These are phyloP conservation scores for Fusarium mangiferae DNA, from an alignment of 2,329 filamentous ascomycete species.

Conservation along the genomic window DNA sequence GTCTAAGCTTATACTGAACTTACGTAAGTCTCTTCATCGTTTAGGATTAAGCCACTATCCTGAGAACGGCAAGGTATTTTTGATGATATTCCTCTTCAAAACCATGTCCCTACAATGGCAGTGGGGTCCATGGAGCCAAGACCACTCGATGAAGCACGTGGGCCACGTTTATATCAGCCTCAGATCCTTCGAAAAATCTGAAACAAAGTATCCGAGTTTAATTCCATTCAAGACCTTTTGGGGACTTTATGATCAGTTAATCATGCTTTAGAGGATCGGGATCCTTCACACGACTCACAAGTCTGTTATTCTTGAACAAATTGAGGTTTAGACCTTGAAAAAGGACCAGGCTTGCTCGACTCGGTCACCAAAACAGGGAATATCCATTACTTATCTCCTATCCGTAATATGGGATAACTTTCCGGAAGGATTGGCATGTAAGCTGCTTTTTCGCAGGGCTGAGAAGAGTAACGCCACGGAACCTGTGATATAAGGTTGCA, in stretches of 20 bases:
- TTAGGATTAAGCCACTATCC: neutral
- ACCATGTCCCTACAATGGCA: neutral
- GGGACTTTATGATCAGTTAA: neutral
- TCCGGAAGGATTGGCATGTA: neutral
- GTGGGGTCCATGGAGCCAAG: neutral
- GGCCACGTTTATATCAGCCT: neutral
- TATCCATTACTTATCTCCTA: accelerated
- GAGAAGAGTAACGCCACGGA: neutral
- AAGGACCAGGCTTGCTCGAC: neutral
- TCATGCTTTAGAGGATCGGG: neutral
- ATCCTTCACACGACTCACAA: neutral
- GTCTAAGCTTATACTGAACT: neutral
- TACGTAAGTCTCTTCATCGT: neutral
- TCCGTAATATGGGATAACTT: accelerated
- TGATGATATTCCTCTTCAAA: too few species aligned
- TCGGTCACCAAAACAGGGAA: neutral
- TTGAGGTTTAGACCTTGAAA: neutral
- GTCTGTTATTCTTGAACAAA: neutral
- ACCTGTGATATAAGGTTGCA: neutral
- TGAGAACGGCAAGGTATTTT: neutral
- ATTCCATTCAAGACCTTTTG: too few species aligned
- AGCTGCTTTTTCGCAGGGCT: neutral
- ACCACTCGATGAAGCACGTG: conserved; percentile 4
- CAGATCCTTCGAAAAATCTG: neutral
- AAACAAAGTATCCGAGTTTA: neutral